These are phyloP conservation scores for Apium graveolens DNA, from an alignment of 129 eudicot genomes.

Conservation along the genomic window DNA sequence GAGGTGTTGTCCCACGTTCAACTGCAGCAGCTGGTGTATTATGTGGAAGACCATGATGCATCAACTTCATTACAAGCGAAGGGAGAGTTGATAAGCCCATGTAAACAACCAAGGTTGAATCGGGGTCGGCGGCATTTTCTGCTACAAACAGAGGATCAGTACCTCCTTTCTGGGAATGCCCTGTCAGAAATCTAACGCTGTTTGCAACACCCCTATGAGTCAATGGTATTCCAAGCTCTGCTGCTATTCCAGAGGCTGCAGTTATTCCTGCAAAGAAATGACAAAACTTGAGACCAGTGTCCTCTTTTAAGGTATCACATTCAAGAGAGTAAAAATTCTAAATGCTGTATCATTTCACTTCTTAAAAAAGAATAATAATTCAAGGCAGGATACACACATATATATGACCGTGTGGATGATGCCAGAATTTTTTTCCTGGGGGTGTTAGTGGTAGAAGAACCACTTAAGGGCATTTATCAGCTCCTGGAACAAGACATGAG, in stretches of 20 bases:
- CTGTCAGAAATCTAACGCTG: constrained; percentile 92
- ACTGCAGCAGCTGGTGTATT: constrained; percentile 91
- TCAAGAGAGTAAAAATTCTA: no score
- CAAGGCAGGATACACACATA: no score
- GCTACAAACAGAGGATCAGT: constrained; percentile 85
- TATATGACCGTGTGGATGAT: no score
- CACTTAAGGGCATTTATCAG: no score
- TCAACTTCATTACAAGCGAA: constrained; percentile 60
- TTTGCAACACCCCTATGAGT: constrained; percentile 96
- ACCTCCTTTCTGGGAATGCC: constrained; percentile 95
- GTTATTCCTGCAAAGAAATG: constrained; percentile 62
- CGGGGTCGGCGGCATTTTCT: constrained; percentile 93
- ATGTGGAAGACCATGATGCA: constrained; percentile 67
- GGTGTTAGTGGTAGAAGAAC: no score
- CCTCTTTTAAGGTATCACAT: neutral
- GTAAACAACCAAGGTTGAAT: constrained; percentile 79
- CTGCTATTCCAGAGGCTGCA: constrained; percentile 98
- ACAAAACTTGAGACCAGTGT: neutral
- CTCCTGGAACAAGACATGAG: no score
- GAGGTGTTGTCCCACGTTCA: constrained; percentile 97
- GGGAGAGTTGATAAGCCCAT: constrained; percentile 97
- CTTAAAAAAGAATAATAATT: no score
- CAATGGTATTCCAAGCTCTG: constrained; percentile 88
- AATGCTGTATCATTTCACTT: no score
- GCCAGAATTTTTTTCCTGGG: no score